A percentile compares a stretch with the other conserved stretches of the same genome.
These are phyloP conservation scores for Geotrichum macrosporum DNA, from an alignment of 1,139 yeast species.

Conservation along the genomic window DNA sequence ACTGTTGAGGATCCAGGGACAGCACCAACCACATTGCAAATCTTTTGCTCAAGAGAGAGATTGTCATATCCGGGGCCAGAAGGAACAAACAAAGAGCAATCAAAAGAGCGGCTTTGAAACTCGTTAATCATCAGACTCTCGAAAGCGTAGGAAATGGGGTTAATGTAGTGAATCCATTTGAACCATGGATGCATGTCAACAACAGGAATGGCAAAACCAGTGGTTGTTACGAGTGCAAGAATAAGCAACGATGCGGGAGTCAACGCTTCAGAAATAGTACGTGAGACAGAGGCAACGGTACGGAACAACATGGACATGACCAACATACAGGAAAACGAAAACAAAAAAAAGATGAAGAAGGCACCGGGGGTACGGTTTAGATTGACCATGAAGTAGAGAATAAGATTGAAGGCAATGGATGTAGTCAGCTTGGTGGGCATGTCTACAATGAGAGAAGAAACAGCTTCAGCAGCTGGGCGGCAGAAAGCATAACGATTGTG, in stretches of 20 bases:
- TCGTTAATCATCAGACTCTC: constrained; percentile 48
- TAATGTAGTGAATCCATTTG: constrained; percentile 47
- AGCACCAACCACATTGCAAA: constrained; percentile 44
- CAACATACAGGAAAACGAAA: too few species aligned
- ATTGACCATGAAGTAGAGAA: constrained; percentile 42
- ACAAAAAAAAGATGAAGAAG: constrained; percentile 40
- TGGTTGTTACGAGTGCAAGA: constrained; percentile 56
- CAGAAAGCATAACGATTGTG: constrained; percentile 44
- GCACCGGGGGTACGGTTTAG: constrained; percentile 42
- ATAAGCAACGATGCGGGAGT: constrained; percentile 50
- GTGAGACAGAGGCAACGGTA: too few species aligned
- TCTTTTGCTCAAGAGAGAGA: constrained; percentile 38
- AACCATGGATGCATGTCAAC: constrained; percentile 43
- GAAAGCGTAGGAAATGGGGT: constrained; percentile 47
- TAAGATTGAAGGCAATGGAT: constrained; percentile 36
- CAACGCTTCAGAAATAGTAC: too few species aligned
- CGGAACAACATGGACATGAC: too few species aligned
- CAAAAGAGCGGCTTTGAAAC: constrained; percentile 42
- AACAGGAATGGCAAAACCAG: constrained; percentile 46
- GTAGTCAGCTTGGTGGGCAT: constrained; percentile 39
- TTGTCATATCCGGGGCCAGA: constrained; percentile 40
- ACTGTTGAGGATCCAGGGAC: constrained; percentile 41
- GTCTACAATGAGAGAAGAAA: constrained; percentile 38
- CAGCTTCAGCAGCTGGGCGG: constrained; percentile 45
- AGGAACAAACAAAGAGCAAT: constrained; percentile 38